A percentile compares a stretch with the other conserved stretches of the same genome.
Conservation (phyloP, 208 protist genomes). For the Acanthamoeba royreba region DNA sequence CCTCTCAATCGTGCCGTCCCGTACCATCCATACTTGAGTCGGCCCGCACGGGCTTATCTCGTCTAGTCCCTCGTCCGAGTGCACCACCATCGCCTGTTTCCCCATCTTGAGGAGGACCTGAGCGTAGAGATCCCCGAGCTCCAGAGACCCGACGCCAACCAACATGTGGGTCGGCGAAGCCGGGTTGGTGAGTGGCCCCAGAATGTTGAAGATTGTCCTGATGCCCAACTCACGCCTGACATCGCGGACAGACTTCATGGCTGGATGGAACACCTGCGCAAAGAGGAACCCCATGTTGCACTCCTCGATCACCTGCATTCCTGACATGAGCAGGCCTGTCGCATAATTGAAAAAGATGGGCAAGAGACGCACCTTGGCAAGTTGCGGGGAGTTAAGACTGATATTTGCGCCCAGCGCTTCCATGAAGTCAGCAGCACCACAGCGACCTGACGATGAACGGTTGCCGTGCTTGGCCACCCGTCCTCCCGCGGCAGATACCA, state of each 20-base stretch:
- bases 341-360: neutral
- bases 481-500: neutral
- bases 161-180: slow-evolving; percentile 11
- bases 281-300: slow-evolving; percentile 42
- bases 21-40: slow-evolving; percentile 10
- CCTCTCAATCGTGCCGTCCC: neutral
- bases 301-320: neutral
- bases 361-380: neutral
- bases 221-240: slow-evolving; percentile 27
- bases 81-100: slow-evolving; percentile 46
- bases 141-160: neutral
- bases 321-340: neutral
- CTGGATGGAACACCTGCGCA: slow-evolving; percentile 28
- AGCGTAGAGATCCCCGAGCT: neutral
- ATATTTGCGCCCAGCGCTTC: slow-evolving; percentile 24
- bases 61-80: slow-evolving; percentile 41
- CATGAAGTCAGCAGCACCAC: slow-evolving; percentile 15
- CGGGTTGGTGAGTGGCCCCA: slow-evolving; percentile 24
- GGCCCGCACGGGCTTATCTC: slow-evolving; percentile 41
- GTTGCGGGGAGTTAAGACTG: neutral
- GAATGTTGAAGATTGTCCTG: slow-evolving; percentile 25
- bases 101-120: neutral
- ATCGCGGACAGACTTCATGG: slow-evolving; percentile 1
- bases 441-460: neutral
- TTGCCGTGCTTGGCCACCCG: slow-evolving; percentile 48